phyloP scores from a whole-genome alignment of 2,329 filamentous ascomycete genomes.

The Neofusicoccum laricinum region DNA sequence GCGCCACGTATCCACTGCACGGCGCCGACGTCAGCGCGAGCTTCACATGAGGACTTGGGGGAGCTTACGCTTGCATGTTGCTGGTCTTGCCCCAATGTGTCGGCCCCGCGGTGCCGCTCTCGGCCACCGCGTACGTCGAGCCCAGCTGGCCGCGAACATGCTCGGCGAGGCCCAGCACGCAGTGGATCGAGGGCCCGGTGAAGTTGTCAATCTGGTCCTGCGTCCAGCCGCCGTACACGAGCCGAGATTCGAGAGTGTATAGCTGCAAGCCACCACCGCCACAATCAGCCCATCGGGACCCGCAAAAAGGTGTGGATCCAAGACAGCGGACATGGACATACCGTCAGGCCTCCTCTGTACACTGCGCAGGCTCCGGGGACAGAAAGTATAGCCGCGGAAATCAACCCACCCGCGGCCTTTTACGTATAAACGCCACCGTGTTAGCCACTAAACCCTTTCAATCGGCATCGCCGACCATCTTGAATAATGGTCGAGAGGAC shows the following conservation, averaged over 20 bases:
- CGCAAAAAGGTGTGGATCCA: not conserved
- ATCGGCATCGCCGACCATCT: not conserved
- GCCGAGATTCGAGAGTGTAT: slow-evolving; percentile 58
- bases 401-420: slow-evolving; percentile 60
- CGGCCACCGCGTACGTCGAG: slow-evolving; percentile 57
- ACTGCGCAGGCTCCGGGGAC: slow-evolving; percentile 57
- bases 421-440: not conserved
- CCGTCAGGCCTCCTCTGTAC: slow-evolving; percentile 54
- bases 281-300: not conserved
- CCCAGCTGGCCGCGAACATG: slow-evolving; percentile 53
- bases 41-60: slow-evolving; percentile 11
- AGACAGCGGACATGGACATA: not conserved
- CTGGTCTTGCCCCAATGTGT: slow-evolving; percentile 52
- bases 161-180: slow-evolving; percentile 56
- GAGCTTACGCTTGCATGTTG: slow-evolving; percentile 53
- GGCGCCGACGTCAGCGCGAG: not conserved
- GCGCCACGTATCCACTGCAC: slow-evolving; percentile 57
- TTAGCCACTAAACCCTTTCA: slow-evolving; percentile 3
- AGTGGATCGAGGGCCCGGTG: slow-evolving; percentile 56
- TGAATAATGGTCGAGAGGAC: not conserved
- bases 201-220: slow-evolving; percentile 52
- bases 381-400: slow-evolving; percentile 58
- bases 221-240: slow-evolving; percentile 62
- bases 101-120: slow-evolving; percentile 63
- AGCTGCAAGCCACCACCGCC: slow-evolving; percentile 29